Conservation (phyloP, 2,329 filamentous ascomycete genomes). For the Ophiostoma sp. region DNA sequence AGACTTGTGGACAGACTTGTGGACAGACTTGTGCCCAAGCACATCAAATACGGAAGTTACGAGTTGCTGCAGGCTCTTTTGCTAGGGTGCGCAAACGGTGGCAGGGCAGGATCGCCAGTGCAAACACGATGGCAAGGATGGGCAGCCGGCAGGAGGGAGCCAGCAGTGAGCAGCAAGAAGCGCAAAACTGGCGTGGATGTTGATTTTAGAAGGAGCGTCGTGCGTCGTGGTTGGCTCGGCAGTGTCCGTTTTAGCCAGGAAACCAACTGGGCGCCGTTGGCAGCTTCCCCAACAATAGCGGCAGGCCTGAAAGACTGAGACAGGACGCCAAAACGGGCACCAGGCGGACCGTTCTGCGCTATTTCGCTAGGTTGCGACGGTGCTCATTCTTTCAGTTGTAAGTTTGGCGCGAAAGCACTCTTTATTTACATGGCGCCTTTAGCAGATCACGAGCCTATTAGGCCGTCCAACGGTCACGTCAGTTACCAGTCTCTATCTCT, state of each 20-base stretch:
- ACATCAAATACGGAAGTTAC: neutral
- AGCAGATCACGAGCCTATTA: neutral
- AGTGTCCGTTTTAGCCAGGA: constrained; percentile 14
- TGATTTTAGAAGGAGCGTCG: constrained; percentile 5
- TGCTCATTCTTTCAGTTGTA: neutral
- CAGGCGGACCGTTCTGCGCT: constrained; percentile 15
- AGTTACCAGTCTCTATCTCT: neutral
- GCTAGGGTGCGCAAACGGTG: constrained; percentile 1
- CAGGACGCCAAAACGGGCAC: constrained; percentile 17
- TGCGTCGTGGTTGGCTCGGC: constrained; percentile 19
- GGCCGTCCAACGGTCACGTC: neutral
- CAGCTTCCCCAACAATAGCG: constrained; percentile 10
- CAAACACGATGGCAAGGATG: neutral
- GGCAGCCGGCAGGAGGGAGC: constrained; percentile 8
- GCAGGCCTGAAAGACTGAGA: constrained; percentile 7
- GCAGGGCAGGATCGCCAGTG: constrained; percentile 5
- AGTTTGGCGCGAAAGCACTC: neutral
- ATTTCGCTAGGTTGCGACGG: constrained; percentile 15
- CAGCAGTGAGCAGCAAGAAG: neutral
- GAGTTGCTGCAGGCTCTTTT: neutral
- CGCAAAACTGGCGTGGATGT: neutral
- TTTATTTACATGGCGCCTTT: neutral
- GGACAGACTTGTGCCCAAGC: neutral
- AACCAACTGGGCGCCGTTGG: constrained; percentile 1
- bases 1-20: no score